phyloP scores from a whole-genome alignment of 805 yeast genomes.

The Jamesozyma piceae region DNA sequence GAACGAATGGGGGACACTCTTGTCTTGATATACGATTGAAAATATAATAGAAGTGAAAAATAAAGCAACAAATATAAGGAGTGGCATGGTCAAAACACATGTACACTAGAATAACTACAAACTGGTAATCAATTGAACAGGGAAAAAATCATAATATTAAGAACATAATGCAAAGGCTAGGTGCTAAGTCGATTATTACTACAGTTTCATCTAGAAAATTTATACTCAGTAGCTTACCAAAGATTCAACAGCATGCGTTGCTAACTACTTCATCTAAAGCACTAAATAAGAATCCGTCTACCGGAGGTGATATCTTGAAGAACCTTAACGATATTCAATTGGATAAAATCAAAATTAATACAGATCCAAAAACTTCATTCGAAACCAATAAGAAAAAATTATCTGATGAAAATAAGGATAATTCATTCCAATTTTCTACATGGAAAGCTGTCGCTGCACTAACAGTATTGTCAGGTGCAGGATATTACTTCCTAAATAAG shows the following conservation, averaged over 20 bases:
- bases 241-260: background rate
- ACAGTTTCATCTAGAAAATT: too few relatives aligned
- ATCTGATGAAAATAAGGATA: background rate
- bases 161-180: background rate
- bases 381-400: background rate
- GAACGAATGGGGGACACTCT: too few relatives aligned
- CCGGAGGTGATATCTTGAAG: background rate
- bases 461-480: slow-evolving; percentile 53
- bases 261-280: background rate
- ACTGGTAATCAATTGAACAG: too few relatives aligned
- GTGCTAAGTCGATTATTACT: too few relatives aligned
- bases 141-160: too few relatives aligned
- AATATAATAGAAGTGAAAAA: too few relatives aligned
- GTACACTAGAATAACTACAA: too few relatives aligned
- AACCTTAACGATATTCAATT: slow-evolving; percentile 2
- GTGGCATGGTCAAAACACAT: too few relatives aligned
- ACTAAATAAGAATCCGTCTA: background rate
- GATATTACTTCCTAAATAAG: slow-evolving; percentile 56
- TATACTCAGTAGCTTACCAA: background rate
- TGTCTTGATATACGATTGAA: too few relatives aligned
- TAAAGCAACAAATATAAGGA: too few relatives aligned
- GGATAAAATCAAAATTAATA: slow-evolving; percentile 3
- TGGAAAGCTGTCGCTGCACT: slow-evolving; percentile 73
- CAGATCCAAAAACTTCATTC: background rate
- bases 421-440: slow-evolving; percentile 45